These are phyloP conservation scores for Cyclotella distinguenda DNA, from an alignment of 108 stramenopile genomes.

Conservation along the genomic window DNA sequence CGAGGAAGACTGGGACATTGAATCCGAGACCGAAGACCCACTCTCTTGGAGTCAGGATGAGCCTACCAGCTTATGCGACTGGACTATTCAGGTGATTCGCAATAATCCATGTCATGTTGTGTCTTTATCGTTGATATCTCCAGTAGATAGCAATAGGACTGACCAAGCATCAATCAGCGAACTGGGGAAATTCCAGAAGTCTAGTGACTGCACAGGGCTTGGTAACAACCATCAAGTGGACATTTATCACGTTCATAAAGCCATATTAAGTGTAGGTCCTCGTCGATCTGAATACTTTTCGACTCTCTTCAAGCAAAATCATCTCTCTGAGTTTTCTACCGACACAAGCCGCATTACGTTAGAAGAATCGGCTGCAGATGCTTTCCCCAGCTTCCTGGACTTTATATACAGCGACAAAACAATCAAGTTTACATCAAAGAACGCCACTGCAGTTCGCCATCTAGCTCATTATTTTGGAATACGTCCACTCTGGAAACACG, in stretches of 20 bases:
- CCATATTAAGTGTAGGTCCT: constrained; percentile 46
- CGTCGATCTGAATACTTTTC: constrained; percentile 54
- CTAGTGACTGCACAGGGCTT: not conserved
- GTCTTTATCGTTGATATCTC: not conserved
- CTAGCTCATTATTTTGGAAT: constrained; percentile 56
- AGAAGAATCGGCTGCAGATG: constrained; percentile 45
- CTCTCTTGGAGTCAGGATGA: constrained; percentile 44
- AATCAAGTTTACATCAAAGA: constrained; percentile 40
- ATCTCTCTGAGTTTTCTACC: constrained; percentile 41
- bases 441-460: constrained; percentile 49
- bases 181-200: constrained; percentile 6
- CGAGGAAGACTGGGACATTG: constrained; percentile 45
- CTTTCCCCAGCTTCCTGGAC: constrained; percentile 47
- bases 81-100: constrained; percentile 40
- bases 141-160: not conserved
- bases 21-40: constrained; percentile 31
- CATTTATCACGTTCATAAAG: constrained; percentile 47
- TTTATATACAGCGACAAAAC: constrained; percentile 45
- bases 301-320: constrained; percentile 41
- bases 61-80: constrained; percentile 41
- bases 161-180: constrained; percentile 1
- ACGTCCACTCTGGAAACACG: constrained; percentile 42
- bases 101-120: not conserved
- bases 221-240: not conserved
- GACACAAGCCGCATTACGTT: constrained; percentile 39